Evolutionary conservation across 2,329 filamentous ascomycete species (phyloP), one percentile per base, ranked within the genome.

Genomic region (Ophiostoma ips): DNA sequence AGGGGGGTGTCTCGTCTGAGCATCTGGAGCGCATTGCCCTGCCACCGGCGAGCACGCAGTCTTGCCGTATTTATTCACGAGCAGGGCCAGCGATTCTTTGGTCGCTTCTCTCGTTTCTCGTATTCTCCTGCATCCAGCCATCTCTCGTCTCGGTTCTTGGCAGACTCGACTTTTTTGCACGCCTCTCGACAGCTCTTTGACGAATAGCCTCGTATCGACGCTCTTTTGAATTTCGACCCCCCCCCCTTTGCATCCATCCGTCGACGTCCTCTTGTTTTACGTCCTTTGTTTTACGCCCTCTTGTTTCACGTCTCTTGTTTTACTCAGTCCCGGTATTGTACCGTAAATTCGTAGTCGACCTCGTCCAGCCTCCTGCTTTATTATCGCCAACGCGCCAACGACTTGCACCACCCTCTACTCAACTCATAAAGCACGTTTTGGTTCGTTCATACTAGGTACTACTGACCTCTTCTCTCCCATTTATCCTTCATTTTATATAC

Each of bases 31-130:
- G 24, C 49, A 49, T 52, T 48, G 28, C 33, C 52, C 52, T 50
- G 52, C 50, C 52, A 54, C 50, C 50, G 47, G n/a, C 3, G 15
- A 52, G 34, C 35, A 52, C 47, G 47, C 33, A 13, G 15, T 7
- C n/a, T 13, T 5, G 16, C 11, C 43, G n/a, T 13, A 21, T 45
- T 45, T 34, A 44, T 46, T 16, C 19, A 47, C n/a, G 30, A 43
- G 30, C 21, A 3, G 16, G 18, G 31, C 36, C 21, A 36, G 11
- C 24, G 4, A 11, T 15, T 18, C 24, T 21, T 28, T 15, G 12
- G 6, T 5, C 16, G 15, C 21, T 6, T 8, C 18, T 28, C n/a
- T 48, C 24, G 38, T 8, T 30, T 43, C 48, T 43, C 35, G 18
- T 50, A n/a, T n/a, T n/a, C n/a, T n/a, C n/a, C n/a, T n/a, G n/a